Base-by-base conservation (phyloP, 1,139 yeast species). In the Lodderomyces oxycetoniae region DNA sequence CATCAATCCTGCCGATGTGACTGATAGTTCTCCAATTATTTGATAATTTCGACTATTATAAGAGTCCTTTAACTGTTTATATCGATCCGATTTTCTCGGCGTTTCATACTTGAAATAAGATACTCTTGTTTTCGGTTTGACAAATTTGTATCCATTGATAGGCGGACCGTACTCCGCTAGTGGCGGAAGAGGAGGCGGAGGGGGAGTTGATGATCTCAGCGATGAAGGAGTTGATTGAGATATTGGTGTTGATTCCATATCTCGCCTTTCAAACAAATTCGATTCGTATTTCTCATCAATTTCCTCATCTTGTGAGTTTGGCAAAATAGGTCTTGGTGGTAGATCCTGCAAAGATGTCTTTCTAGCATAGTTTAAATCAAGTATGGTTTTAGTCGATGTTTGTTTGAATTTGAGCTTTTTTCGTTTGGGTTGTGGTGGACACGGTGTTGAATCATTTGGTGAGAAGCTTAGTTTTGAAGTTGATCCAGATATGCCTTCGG, bases 1-100 rank as follows among this genome's bases (percentile, higher is more conserved):
- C 70, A 63, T 63, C 34, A 62, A 43, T 1, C 67, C 68, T 1
- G 65, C 66, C 11, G 67, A 55, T 4, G 61, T 48, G 14, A 61
- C 52, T 2, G 67, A 67, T 19, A 61, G 47, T 29, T 62, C 65
- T 3, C 66, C 66, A 12, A 61, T 46, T 6, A 63, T 59, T 34
- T 57, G 42, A 42, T 62, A 62, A 35, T 54, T 50, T 3, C 40
- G 42, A 22, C 38, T 30, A 28, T 35, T 39, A 24, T 42, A 43
- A 14, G 31, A 27, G 4, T 44, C 36, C 8, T 38, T 29, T 19
- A 42, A 22, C 16, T 38, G 31, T 10, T 31, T 26, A 23, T 44
- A 43, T 30, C 37, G 27, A 26, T 39, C 38, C 12, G 39, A 41
- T 30, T 45, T 32, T 17, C 38, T n/a, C 12, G 61, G 60, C 4